Percentiles rank a stretch among this genome's conserved stretches.
Evolutionary conservation across 2,329 filamentous ascomycete genomes (phyloP).

Genomic region (Aphanocladium album): DNA sequence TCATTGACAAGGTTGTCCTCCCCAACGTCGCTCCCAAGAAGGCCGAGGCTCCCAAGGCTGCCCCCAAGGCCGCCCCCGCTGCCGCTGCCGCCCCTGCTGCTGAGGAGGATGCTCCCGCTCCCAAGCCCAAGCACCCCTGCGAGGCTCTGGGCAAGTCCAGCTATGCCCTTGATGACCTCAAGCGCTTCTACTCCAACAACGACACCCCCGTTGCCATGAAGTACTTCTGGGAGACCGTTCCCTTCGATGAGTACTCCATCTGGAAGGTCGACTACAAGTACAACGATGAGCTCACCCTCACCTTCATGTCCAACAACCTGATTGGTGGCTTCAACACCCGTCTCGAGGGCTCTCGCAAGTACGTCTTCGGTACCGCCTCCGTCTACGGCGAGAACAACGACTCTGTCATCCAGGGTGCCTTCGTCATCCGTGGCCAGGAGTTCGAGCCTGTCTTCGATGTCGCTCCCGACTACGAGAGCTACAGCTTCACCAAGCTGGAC

Average conservation of each 20-base stretch:
- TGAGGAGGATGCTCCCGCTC: constrained; percentile 42
- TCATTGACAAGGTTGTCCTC: constrained; percentile 77
- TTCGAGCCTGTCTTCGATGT: constrained; percentile 85
- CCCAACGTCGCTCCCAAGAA: constrained; percentile 71
- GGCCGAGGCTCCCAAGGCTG: constrained; percentile 61
- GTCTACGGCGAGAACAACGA: constrained; percentile 88
- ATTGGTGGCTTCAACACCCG: constrained; percentile 97
- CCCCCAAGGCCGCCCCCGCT: constrained; percentile 42
- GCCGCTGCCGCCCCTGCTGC: constrained; percentile 32
- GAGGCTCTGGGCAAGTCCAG: constrained; percentile 76
- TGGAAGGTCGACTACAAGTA: constrained; percentile 98
- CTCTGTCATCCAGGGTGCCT: constrained; percentile 88
- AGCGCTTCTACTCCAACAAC: constrained; percentile 97
- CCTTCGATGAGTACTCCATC: constrained; percentile 91
- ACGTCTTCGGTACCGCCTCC: constrained; percentile 84
- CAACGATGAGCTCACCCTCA: constrained; percentile 93
- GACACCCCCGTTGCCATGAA: constrained; percentile 81
- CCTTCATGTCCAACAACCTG: constrained; percentile 99
- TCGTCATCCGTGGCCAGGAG: constrained; percentile 91
- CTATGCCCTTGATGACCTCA: constrained; percentile 91
- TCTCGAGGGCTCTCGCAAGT: constrained; percentile 97
- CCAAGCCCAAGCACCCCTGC: constrained; percentile 95
- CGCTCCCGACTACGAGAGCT: constrained; percentile 95
- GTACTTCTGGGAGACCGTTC: constrained; percentile 98
- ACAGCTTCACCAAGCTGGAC: constrained; percentile 95